Conservation (phyloP, 208 protist genomes). For the Trypanosoma lewisi region DNA sequence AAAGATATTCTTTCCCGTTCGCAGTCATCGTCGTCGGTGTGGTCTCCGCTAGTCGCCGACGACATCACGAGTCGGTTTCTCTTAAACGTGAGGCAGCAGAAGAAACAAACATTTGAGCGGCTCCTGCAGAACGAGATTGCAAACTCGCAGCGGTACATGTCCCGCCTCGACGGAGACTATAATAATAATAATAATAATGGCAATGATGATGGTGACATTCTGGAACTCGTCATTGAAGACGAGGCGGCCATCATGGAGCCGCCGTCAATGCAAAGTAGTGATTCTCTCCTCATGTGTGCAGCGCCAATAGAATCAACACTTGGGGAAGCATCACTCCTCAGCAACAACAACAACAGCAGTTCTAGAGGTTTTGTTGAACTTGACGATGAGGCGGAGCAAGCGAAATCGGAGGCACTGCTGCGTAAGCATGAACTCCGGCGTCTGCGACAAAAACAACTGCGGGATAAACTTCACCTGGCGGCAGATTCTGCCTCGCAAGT, state of each 20-base stretch:
- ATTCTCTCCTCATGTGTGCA: slow-evolving; percentile 11
- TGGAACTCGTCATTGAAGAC: slow-evolving; percentile 67
- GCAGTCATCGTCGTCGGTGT: slow-evolving; percentile 36
- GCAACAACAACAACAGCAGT: too few species aligned
- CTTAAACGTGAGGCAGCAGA: slow-evolving; percentile 51
- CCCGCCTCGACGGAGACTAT: too few species aligned
- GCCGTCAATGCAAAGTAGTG: slow-evolving; percentile 4
- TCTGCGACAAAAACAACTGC: slow-evolving; percentile 55
- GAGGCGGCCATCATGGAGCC: slow-evolving; percentile 35
- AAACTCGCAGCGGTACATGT: slow-evolving; percentile 37
- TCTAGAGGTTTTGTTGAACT: slow-evolving; percentile 7
- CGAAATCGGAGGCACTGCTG: slow-evolving; percentile 31
- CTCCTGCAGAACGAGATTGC: slow-evolving; percentile 60
- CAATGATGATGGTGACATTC: neutral
- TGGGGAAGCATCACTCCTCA: too few species aligned
- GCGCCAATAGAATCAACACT: too few species aligned
- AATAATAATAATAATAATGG: slow-evolving; percentile 17
- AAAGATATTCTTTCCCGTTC: slow-evolving; percentile 57
- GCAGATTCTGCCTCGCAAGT: slow-evolving; percentile 4
- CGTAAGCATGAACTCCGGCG: slow-evolving; percentile 86
- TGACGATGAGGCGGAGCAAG: slow-evolving; percentile 31
- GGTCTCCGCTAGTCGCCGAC: slow-evolving; percentile 52
- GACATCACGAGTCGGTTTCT: slow-evolving; percentile 81
- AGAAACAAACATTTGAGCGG: slow-evolving; percentile 55
- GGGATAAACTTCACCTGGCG: slow-evolving; percentile 28